Base-by-base conservation (phyloP, 371 early-diverging fungal genomes). In the Circinella minor region DNA sequence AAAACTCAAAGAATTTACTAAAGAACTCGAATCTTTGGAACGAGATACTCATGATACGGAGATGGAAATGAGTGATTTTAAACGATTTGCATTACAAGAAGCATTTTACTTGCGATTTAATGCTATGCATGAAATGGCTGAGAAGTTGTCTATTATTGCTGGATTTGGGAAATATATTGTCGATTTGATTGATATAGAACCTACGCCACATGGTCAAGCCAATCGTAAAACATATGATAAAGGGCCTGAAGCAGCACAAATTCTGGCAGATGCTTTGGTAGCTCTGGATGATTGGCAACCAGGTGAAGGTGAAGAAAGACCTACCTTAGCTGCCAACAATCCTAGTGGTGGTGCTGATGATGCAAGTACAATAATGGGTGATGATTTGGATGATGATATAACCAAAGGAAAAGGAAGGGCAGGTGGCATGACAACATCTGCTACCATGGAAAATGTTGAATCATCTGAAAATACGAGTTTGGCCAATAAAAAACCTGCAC, bases 41-140 rank as follows among this genome's bases (percentile, higher is more conserved):
- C 72, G 75, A 8, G 85, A 84, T 43, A 81, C 82, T 13, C 78
- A 72, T 38, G 80, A 79, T 38, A 77, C 69, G 18, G 85, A 84
- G 55, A 69, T 77, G 72, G 85, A 82, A 59, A 68, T 84, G 65
- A 78, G 82, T 3, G 81, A 84, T 59, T 84, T 80, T 37, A 84
- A 84, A 63, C 78, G 85, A 46, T 82, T 82, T 71, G 85, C 85
- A 1, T 46, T 84, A 4, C 79, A 78, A 20, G 85, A 84, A 63
- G 85, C 85, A 1, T 82, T 84, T 61, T 84, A 84, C 62, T 57
- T 82, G 49, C 77, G 82, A n/a, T 81, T 84, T 55, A 84, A 84
- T 68, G 82, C 85, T 5, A 71, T 82, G 76, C 70, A 71, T 48
- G 85, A 82, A 39, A 79, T 77, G 72, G 82, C 82, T 4, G 78